Base-by-base conservation (phyloP, 1,284 basidiomycete species). In the Sparassis latifolia region DNA sequence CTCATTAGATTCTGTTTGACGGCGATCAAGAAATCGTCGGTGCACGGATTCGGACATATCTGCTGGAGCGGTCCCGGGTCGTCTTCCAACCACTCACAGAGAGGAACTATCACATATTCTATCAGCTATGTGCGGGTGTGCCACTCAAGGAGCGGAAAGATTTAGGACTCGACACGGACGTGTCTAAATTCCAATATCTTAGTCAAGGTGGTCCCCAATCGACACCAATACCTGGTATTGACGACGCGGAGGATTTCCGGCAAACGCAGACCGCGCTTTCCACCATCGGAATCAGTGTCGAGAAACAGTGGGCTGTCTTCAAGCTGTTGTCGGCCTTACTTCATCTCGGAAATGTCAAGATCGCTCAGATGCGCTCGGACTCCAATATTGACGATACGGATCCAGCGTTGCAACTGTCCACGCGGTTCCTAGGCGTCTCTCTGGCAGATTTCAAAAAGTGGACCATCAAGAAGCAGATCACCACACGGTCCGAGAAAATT, bases 91-190 rank as follows among this genome's bases (percentile, higher is more conserved):
- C 97, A 12, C 79, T 91, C 58, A 93, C 89, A 27, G 97, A 99
- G 70, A 86, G 97, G 52, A 99, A 99, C 70, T 99, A 99, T 69
- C 97, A 99, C 70, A 97, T 99, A 64, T 99, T 99, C 76, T 99
- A 99, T 70, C 97, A 99, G 68, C 76, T 99, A n/a, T 93, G 96
- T 61, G 91, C 96, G 2, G 97, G 97, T 48, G 94, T 93, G 3
- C 95, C 96, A 2, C 75, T 89, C 29, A 96, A 97, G 66, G 96
- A 99, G 66, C 84, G 92, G 44, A 97, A 97, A 69, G 92, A 97
- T 62, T 81, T 99, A 40, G 93, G 91, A 4, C 77, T 99, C 42
- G 90, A 94, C 56, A 75, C 78, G 5, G 92, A 96, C 63, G 77
- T 89, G 51, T 84, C 82, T 38, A 90, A 94, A 66, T 99, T 98